Evolutionary conservation across 2,329 filamentous ascomycete genomes (phyloP).

Genomic region (Bertia moriformis): DNA sequence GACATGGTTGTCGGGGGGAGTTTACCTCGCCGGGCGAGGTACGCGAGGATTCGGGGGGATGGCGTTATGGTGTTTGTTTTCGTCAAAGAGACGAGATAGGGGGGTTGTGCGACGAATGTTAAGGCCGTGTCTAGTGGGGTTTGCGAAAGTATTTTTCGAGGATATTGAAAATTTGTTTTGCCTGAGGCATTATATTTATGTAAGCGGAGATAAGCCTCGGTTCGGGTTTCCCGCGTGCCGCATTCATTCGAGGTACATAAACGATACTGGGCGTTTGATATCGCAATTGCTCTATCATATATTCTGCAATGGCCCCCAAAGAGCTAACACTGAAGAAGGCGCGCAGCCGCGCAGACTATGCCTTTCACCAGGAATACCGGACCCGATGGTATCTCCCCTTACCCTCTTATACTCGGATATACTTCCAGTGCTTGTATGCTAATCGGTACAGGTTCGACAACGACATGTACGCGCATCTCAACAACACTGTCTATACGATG

Average conservation of each 20-base stretch:
- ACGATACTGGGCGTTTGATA: too few relatives aligned
- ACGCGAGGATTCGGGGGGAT: background rate
- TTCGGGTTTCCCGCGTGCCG: too few relatives aligned
- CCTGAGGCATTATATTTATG: too few relatives aligned
- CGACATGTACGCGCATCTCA: conserved; percentile 89
- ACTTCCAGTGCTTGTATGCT: conserved; percentile 2
- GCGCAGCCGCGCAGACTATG: conserved; percentile 59
- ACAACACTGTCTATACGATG: conserved; percentile 77
- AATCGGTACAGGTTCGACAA: conserved; percentile 39
- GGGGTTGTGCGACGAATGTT: too few relatives aligned
- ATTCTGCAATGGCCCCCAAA: background rate
- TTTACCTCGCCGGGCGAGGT: background rate
- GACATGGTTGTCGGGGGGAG: background rate
- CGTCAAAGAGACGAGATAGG: too few relatives aligned
- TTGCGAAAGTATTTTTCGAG: too few relatives aligned
- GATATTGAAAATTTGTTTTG: too few relatives aligned
- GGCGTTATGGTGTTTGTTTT: too few relatives aligned
- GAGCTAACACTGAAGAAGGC: conserved; percentile 32
- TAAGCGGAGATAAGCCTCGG: too few relatives aligned
- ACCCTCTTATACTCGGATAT: conserved; percentile 8
- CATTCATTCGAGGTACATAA: too few relatives aligned
- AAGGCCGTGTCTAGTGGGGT: too few relatives aligned
- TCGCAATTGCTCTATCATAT: too few relatives aligned
- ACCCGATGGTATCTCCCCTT: conserved; percentile 93
- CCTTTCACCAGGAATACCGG: conserved; percentile 65